phyloP scores from a whole-genome alignment of 2,329 filamentous ascomycete genomes.

The Cladosporium phlei region DNA sequence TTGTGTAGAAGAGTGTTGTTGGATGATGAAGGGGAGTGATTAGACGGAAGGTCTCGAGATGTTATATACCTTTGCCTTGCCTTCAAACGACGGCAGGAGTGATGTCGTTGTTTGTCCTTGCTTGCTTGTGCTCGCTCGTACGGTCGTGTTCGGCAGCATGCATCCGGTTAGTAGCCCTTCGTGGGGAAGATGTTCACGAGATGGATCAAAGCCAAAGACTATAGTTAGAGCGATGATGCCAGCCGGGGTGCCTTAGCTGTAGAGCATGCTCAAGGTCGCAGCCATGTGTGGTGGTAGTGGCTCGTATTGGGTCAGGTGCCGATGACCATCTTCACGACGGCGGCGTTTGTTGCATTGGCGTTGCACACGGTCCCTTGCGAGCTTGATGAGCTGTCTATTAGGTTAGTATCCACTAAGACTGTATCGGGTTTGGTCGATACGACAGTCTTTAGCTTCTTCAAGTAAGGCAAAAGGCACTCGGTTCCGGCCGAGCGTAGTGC shows the following conservation, averaged over 20 bases:
- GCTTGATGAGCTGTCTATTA: not conserved
- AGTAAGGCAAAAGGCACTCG: constrained; percentile 11
- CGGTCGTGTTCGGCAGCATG: constrained; percentile 6
- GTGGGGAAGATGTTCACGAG: not conserved
- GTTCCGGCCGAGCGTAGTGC: too few species aligned
- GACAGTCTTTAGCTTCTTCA: constrained; percentile 13
- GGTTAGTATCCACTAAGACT: not conserved
- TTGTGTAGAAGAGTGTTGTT: constrained; percentile 2
- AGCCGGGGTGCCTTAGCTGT: constrained; percentile 8
- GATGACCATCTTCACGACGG: constrained; percentile 1
- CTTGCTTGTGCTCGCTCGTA: not conserved
- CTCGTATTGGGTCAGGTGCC: constrained; percentile 12
- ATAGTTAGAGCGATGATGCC: constrained; percentile 3
- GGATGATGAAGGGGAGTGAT: constrained; percentile 3
- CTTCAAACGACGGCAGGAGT: not conserved
- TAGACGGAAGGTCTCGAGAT: not conserved
- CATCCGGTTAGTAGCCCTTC: not conserved
- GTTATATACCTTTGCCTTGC: constrained; percentile 10
- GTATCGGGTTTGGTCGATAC: constrained; percentile 1
- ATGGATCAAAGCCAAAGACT: not conserved
- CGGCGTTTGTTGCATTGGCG: constrained; percentile 7
- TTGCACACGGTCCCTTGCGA: constrained; percentile 7
- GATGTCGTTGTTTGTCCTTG: not conserved
- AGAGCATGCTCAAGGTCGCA: constrained; percentile 3
- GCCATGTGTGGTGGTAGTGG: not conserved